Base-by-base conservation (phyloP, 306 rosid genomes). In the Fragaria iinumae region DNA sequence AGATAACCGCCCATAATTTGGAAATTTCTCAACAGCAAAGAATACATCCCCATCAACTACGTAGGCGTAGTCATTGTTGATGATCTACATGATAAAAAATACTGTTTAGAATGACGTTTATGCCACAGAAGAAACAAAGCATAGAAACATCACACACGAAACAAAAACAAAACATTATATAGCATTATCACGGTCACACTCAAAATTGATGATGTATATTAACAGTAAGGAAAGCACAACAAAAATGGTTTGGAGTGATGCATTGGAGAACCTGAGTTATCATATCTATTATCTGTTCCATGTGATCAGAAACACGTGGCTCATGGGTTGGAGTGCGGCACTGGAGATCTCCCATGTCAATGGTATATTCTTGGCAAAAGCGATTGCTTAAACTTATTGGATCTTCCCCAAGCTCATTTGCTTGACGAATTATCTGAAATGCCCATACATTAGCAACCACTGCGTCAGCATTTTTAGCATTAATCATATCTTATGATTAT, bases 301-400 rank as follows among this genome's bases (percentile, higher is more conserved):
- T 85, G 83, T 95, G 97, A 16, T 87, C 91, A 60, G 99, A 95
- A 75, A 95, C 99, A 64, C 92, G 91, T 9, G 97, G 97, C 81
- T 92, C 92, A 80, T 66, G 87, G 20, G 96, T 83, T n/a, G 99
- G 99, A 82, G 67, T 43, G 78, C 87, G 89, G 77, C 99, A 95
- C 80, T 90, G 96, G 76, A 95, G 97, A 81, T 77, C 91, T 36
- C 75, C 81, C 97, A 88, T 91, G 83, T 95, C 99, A 71, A 57
- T 68, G 77, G 84, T 76, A 83, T 95, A 95, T 77, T 95, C 99
- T 80, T 92, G 72, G 56, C 99, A 95, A 86, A 83, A 95, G 27
- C 85, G 93, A 70, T 76, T 80, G 77, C 99, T 95, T 73, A 95
- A 76, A 29, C 69, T 71, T 69, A 95, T 77, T 20, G 97, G 99